Evolutionary conservation across 1,139 yeast genomes (phyloP).

Genomic region (Candida albicans): DNA sequence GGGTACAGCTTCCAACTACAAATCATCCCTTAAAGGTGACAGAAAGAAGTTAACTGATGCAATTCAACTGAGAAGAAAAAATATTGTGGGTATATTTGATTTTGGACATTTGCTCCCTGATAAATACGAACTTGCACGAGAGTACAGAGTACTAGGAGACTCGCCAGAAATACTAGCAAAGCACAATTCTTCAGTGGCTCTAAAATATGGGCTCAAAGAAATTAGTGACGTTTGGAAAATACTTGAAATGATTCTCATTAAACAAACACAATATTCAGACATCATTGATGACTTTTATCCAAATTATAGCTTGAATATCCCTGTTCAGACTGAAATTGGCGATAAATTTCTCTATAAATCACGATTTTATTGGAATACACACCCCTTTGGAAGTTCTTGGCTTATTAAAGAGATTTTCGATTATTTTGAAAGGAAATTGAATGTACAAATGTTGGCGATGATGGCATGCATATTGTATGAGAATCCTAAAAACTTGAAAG

Average conservation of each 20-base stretch:
- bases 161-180: constrained; percentile 63
- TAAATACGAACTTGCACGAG: constrained; percentile 71
- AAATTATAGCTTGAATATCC: not conserved
- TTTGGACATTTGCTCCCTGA: constrained; percentile 74
- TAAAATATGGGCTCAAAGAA: constrained; percentile 57
- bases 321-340: constrained; percentile 3
- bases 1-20: constrained; percentile 29
- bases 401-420: constrained; percentile 62
- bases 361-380: constrained; percentile 72
- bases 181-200: constrained; percentile 74
- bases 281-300: not conserved
- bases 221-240: constrained; percentile 79
- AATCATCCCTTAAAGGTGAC: constrained; percentile 23
- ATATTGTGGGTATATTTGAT: constrained; percentile 64
- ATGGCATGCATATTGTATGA: constrained; percentile 67
- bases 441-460: constrained; percentile 90
- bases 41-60: constrained; percentile 15
- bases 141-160: constrained; percentile 70
- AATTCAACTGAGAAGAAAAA: constrained; percentile 33
- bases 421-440: constrained; percentile 63
- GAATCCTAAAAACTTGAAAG: constrained; percentile 26
- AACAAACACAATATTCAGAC: constrained; percentile 12
- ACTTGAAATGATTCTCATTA: constrained; percentile 46
- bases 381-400: constrained; percentile 80
- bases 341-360: constrained; percentile 15